phyloP scores from a whole-genome alignment of 2,329 filamentous ascomycete genomes.

The Pezicula radicicola region DNA sequence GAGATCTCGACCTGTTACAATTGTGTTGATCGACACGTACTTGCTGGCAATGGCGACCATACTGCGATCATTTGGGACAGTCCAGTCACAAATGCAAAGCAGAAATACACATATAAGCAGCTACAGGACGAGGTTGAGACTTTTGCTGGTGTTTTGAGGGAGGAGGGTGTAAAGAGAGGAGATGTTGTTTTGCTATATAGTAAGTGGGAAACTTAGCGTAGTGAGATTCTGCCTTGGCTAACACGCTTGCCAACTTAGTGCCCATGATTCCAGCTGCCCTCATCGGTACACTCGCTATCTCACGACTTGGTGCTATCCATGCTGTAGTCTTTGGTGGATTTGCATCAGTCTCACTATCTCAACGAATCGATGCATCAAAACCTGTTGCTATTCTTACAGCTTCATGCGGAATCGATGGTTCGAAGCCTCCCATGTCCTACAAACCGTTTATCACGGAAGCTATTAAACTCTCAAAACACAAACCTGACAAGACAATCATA shows the following conservation, averaged over 20 bases:
- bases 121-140: constrained; percentile 78
- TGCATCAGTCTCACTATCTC: constrained; percentile 74
- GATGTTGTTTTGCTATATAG: constrained; percentile 91
- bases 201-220: constrained; percentile 35
- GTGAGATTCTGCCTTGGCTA: background rate
- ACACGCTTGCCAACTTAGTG: constrained; percentile 49
- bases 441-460: constrained; percentile 74
- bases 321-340: constrained; percentile 94
- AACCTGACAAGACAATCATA: constrained; percentile 70
- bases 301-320: constrained; percentile 82
- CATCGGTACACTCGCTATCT: constrained; percentile 80
- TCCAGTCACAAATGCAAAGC: constrained; percentile 72
- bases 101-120: constrained; percentile 70
- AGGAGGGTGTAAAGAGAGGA: constrained; percentile 78
- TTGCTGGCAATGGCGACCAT: constrained; percentile 67
- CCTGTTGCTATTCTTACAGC: constrained; percentile 80
- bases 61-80: constrained; percentile 85
- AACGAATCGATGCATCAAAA: constrained; percentile 80
- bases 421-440: constrained; percentile 77
- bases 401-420: constrained; percentile 87
- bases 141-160: constrained; percentile 76
- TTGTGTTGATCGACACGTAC: constrained; percentile 86
- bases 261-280: constrained; percentile 91
- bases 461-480: constrained; percentile 62
- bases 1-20: constrained; percentile 92